Conservation (phyloP, 2,329 filamentous ascomycete genomes). For the Incumbomyces delicatus region DNA sequence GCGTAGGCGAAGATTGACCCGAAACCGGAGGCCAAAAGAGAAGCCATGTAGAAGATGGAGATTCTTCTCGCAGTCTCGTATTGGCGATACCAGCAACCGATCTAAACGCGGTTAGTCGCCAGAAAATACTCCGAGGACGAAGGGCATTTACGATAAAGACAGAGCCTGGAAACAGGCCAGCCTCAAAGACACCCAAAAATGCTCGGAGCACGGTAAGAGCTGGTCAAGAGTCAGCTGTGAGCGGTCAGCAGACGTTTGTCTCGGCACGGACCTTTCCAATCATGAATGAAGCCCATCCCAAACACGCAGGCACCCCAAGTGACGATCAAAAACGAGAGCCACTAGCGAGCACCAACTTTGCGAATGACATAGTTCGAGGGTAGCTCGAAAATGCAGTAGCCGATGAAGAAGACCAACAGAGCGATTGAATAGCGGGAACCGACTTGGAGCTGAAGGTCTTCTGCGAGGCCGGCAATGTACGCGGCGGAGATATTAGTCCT, state of each 20-base stretch:
- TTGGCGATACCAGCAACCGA: constrained; percentile 11
- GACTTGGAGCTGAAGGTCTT: constrained; percentile 23
- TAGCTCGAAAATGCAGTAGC: constrained; percentile 62
- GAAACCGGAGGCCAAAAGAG: constrained; percentile 38
- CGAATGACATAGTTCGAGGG: constrained; percentile 59
- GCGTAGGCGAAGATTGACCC: constrained; percentile 35
- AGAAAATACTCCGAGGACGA: background rate
- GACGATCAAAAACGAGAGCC: constrained; percentile 25
- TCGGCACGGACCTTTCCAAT: constrained; percentile 19
- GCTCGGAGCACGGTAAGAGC: constrained; percentile 17
- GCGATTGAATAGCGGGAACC: constrained; percentile 38
- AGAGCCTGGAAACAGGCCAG: constrained; percentile 54
- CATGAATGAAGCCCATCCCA: constrained; percentile 21
- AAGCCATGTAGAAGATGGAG: constrained; percentile 41
- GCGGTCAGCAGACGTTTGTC: background rate
- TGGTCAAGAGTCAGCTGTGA: background rate
- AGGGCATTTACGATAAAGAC: background rate
- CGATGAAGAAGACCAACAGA: constrained; percentile 63
- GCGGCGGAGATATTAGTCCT: constrained; percentile 66
- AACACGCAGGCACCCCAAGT: constrained; percentile 35
- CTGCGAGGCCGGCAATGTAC: constrained; percentile 51
- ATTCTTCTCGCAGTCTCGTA: constrained; percentile 29
- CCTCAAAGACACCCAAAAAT: constrained; percentile 55
- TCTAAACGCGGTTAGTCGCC: background rate
- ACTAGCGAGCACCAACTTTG: constrained; percentile 44